A percentile compares a stretch with the other conserved stretches of the same genome.
Conservation (phyloP, 371 early-diverging fungal species). For the Dinochytrium kinnereticum region DNA sequence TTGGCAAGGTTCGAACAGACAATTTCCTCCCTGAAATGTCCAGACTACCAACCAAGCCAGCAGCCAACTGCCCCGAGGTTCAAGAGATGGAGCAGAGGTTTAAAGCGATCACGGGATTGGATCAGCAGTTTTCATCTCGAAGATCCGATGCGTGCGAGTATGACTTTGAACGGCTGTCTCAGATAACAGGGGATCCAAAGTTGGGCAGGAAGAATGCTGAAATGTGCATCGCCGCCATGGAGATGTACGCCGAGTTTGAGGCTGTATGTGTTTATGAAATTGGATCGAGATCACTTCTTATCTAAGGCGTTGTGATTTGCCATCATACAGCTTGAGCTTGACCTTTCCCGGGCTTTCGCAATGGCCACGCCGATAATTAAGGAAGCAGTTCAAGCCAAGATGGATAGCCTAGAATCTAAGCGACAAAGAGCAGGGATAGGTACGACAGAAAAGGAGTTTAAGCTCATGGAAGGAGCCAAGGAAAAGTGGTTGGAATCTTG, state of each 20-base stretch:
- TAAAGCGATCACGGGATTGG: background rate
- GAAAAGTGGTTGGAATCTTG: background rate
- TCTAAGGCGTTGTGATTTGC: background rate
- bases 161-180: background rate
- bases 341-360: background rate
- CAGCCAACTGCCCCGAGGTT: background rate
- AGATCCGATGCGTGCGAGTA: background rate
- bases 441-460: background rate
- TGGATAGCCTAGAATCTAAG: background rate
- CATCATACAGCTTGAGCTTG: background rate
- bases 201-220: background rate
- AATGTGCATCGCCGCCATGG: slow-evolving; percentile 11
- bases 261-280: slow-evolving; percentile 4
- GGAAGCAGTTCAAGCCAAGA: background rate
- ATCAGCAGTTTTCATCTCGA: background rate
- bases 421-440: background rate
- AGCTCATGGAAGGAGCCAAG: background rate
- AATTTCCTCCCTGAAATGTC: background rate
- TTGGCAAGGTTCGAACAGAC: too few relatives aligned
- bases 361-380: background rate
- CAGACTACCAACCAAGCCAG: background rate
- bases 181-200: background rate
- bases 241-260: slow-evolving; percentile 7
- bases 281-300: background rate
- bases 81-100: background rate